Evolutionary conservation across 2,329 filamentous ascomycete genomes (phyloP).

Genomic region (Aspergillus sojae): DNA sequence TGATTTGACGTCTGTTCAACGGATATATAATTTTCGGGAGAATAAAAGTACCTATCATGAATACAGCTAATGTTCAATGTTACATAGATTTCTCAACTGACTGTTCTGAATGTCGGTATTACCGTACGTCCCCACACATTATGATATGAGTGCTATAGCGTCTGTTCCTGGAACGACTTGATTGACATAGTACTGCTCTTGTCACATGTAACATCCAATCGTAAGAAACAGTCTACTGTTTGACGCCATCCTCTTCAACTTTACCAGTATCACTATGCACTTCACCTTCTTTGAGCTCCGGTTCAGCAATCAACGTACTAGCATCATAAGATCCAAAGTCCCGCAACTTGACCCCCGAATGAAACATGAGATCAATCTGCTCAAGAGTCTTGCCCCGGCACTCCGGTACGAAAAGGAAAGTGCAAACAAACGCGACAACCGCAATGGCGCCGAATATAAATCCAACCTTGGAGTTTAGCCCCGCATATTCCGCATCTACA

Average conservation of each 20-base stretch:
- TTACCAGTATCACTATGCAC: background rate
- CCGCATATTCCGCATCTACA: conserved; percentile 38
- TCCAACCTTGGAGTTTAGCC: conserved; percentile 32
- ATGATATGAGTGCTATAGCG: background rate
- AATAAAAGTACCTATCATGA: background rate
- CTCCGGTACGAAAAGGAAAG: conserved; percentile 23
- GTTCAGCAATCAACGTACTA: background rate
- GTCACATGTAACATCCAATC: background rate
- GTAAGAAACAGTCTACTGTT: background rate
- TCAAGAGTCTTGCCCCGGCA: conserved; percentile 18
- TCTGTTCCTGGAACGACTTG: background rate
- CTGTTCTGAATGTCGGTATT: too few relatives aligned
- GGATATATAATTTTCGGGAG: background rate
- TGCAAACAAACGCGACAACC: conserved; percentile 26
- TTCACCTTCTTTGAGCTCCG: background rate
- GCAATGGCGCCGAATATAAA: background rate
- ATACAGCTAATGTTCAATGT: background rate
- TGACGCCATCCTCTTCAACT: background rate
- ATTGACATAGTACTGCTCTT: background rate
- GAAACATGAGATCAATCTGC: conserved; percentile 11
- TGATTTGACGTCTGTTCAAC: conserved; percentile 15
- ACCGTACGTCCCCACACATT: background rate
- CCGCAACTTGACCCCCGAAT: background rate
- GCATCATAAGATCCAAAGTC: background rate
- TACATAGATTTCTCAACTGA: background rate